These are phyloP conservation scores for Citrus australasica DNA, from an alignment of 345 rosid species.

Conservation along the genomic window DNA sequence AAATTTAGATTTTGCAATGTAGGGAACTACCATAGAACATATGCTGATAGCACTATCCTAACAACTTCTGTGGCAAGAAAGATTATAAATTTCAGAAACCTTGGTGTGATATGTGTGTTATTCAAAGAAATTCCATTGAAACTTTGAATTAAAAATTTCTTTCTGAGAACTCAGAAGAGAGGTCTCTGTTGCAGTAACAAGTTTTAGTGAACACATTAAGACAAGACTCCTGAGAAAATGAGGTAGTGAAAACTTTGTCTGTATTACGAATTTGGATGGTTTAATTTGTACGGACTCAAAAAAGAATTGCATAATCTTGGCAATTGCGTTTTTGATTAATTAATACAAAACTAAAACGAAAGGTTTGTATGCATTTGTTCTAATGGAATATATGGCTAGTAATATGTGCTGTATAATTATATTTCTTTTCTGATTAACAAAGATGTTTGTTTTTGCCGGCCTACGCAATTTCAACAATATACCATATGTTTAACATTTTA, in stretches of 20 bases:
- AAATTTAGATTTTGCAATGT: not conserved
- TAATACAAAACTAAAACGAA: not conserved
- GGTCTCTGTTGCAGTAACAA: not conserved
- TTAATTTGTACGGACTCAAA: not conserved
- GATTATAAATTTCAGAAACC: not conserved
- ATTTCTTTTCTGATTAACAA: not conserved
- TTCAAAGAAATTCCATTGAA: not conserved
- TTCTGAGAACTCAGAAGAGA: not conserved
- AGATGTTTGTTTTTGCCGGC: conserved; percentile 6
- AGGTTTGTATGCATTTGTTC: not conserved
- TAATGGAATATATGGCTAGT: not conserved
- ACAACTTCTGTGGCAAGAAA: too few species aligned
- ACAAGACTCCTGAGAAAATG: not conserved
- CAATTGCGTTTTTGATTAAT: not conserved
- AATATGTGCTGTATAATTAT: not conserved
- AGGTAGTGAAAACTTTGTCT: not conserved
- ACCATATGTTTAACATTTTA: too few species aligned
- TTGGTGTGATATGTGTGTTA: too few species aligned
- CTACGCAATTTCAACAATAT: not conserved
- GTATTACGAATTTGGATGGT: not conserved
- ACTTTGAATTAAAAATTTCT: not conserved
- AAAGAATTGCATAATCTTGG: not conserved
- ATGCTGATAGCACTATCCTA: too few species aligned
- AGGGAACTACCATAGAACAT: not conserved
- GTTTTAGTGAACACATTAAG: not conserved